Evolutionary conservation across 1,284 basidiomycete species (phyloP).

Genomic region (Leccinum fallax): DNA sequence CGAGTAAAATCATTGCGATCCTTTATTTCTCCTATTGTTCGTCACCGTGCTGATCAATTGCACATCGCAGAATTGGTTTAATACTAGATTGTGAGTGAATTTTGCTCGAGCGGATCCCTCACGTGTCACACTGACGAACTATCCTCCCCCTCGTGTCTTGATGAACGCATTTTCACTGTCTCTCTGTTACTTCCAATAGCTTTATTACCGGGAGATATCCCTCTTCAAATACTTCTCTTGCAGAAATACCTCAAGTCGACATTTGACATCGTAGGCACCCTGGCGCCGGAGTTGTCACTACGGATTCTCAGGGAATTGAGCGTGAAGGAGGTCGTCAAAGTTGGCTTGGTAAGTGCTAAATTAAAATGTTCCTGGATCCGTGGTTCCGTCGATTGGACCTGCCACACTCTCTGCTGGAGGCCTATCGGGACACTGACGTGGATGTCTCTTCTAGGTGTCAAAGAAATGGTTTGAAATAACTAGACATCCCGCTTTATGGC

Average conservation of each 20-base stretch:
- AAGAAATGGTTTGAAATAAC: conserved; percentile 74
- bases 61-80: conserved; percentile 51
- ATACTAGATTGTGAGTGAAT: conserved; percentile 54
- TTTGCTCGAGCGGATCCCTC: neutral
- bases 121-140: neutral
- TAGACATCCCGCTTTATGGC: conserved; percentile 76
- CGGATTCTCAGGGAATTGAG: conserved; percentile 67
- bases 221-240: conserved; percentile 74
- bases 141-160: neutral
- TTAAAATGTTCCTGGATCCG: neutral
- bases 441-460: conserved; percentile 55
- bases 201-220: conserved; percentile 76
- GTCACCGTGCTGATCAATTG: conserved; percentile 15
- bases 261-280: conserved; percentile 77
- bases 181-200: conserved; percentile 38
- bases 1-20: neutral
- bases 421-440: conserved; percentile 14
- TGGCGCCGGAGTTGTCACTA: conserved; percentile 69
- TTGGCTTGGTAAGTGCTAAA: conserved; percentile 49
- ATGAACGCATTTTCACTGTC: neutral
- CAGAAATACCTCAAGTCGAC: conserved; percentile 81
- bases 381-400: neutral
- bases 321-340: conserved; percentile 64
- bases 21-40: neutral
- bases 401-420: conserved; percentile 1